Evolutionary conservation across 352 stramenopile species (phyloP).

Genomic region (Phytophthora brassicae): DNA sequence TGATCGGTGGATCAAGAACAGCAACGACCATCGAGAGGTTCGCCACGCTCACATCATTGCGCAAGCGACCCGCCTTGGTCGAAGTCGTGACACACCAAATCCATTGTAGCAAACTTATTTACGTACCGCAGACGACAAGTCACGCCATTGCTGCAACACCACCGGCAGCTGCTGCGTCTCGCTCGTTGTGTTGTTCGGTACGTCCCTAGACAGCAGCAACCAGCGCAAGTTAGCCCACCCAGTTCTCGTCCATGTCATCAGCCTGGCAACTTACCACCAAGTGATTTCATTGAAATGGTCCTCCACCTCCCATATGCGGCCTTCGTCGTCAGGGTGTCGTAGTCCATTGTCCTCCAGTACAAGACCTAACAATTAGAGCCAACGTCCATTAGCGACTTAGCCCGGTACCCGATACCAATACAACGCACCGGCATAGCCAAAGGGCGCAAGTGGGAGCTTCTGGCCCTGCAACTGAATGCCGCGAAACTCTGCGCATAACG

Average conservation of each 20-base stretch:
- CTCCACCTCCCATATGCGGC: conserved; percentile 76
- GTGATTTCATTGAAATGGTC: conserved; percentile 73
- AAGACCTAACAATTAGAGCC: conserved; percentile 40
- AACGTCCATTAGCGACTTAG: conserved; percentile 1
- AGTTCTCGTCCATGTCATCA: neutral
- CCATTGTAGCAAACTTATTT: neutral
- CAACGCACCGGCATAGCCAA: conserved; percentile 55
- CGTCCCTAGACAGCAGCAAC: conserved; percentile 38
- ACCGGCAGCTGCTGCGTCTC: conserved; percentile 51
- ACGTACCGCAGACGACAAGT: conserved; percentile 64
- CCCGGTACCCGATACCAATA: no score
- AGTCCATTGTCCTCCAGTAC: conserved; percentile 64
- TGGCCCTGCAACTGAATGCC: conserved; percentile 66
- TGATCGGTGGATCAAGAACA: no score
- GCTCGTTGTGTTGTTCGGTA: conserved; percentile 53
- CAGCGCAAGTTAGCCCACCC: neutral
- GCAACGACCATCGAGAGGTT: no score
- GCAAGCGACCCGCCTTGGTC: neutral
- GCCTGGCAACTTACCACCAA: conserved; percentile 47
- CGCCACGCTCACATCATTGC: neutral
- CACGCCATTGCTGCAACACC: conserved; percentile 56
- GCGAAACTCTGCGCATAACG: conserved; percentile 58
- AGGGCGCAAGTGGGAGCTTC: conserved; percentile 36
- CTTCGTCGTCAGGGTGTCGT: conserved; percentile 59
- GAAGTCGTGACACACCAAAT: neutral